Conservation (phyloP, 768 basidiomycete genomes). For the Boletus eberwhitei region DNA sequence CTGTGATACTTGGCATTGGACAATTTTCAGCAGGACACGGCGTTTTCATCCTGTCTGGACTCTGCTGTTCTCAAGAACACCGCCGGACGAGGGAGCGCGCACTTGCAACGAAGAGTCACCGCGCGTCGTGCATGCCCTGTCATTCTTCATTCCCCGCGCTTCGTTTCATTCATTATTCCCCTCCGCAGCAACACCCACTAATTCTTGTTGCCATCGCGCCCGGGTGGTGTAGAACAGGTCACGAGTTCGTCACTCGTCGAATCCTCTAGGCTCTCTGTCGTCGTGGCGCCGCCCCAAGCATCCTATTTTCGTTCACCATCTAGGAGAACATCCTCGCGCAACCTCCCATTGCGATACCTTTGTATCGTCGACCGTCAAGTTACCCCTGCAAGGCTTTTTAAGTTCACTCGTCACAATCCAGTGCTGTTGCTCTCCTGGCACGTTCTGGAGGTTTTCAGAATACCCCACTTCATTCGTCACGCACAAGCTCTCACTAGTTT, state of each 20-base stretch:
- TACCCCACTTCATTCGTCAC: neutral
- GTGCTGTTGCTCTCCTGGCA: neutral
- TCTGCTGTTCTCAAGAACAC: neutral
- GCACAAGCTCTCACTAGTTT: neutral
- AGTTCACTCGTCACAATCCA: neutral
- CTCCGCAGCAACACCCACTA: neutral
- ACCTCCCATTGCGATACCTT: neutral
- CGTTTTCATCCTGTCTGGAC: neutral
- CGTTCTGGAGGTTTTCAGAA: neutral
- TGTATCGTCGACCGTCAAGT: neutral
- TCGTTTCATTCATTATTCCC: neutral
- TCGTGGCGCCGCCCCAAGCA: neutral
- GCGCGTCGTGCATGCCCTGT: neutral
- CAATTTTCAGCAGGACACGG: neutral
- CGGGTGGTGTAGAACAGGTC: neutral
- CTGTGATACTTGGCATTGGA: neutral
- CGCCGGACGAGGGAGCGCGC: too few species aligned
- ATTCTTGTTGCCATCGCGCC: neutral
- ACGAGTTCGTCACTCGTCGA: neutral
- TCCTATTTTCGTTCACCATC: neutral
- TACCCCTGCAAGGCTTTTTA: neutral
- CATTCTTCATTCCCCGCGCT: neutral
- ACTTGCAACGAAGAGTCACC: neutral
- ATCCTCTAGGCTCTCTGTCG: too few species aligned
- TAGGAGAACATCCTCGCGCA: neutral